phyloP scores from a whole-genome alignment of 805 yeast species.

The Candida easanensis region DNA sequence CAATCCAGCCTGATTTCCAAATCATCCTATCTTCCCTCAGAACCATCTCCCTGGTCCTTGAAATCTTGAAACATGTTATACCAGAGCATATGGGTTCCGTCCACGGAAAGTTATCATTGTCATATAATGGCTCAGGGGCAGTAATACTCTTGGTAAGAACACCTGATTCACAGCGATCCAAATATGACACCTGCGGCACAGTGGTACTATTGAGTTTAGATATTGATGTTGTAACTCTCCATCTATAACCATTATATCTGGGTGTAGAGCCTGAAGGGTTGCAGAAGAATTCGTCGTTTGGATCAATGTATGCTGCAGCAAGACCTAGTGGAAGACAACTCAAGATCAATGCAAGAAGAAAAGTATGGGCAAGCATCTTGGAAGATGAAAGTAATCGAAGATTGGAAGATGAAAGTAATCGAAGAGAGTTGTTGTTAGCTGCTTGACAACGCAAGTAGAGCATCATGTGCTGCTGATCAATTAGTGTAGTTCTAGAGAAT shows the following conservation, averaged over 20 bases:
- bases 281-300: no score
- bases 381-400: no score
- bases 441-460: no score
- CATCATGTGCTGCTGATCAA: no score
- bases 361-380: no score
- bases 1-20: slow-evolving; percentile 2
- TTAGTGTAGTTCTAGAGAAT: no score
- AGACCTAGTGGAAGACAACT: no score
- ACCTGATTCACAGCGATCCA: neutral
- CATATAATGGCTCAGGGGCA: neutral
- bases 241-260: neutral
- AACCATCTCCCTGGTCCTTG: slow-evolving; percentile 2
- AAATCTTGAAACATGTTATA: slow-evolving; percentile 7
- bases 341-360: no score
- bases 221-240: neutral
- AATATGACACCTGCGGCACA: no score
- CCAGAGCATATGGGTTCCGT: slow-evolving; percentile 4
- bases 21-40: slow-evolving; percentile 2
- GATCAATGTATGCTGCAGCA: no score
- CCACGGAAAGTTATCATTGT: neutral
- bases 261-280: neutral
- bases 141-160: neutral
- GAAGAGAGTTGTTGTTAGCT: no score
- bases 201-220: neutral
- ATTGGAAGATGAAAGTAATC: no score